Evolutionary conservation across 768 basidiomycete species (phyloP), one percentile per base, ranked within the genome.

Genomic region (Panaeolus papilionaceus): DNA sequence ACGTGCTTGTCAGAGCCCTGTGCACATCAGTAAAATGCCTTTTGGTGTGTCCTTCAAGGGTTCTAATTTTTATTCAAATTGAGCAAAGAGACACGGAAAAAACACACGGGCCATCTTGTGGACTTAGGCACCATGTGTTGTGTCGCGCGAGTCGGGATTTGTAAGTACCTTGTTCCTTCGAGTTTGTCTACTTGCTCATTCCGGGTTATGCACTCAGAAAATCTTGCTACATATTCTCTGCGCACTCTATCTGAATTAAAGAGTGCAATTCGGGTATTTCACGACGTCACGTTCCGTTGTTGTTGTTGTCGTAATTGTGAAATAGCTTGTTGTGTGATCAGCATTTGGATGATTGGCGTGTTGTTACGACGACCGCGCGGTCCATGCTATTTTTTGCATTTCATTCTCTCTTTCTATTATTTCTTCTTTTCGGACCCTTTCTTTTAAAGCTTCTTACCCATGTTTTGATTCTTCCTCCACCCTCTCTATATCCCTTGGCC

Each of bases 311-410:
- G 26, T n/a, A 18, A 58, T 58, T 58, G 54, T 33, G 28, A 51
- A 23, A 51, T 51, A 18, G 6, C 47, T 51, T 51, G 12, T 51
- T 51, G 47, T 51, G 26, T 58, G 54, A 58, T 33, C 54, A 49
- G 47, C 20, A 49, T 9, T 26, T 49, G n/a, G 47, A 3, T 37
- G 26, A 37, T 14, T 28, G 47, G 54, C 28, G 26, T 58, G 54
- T 58, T 58, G 54, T 58, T 58, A 58, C 54, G 54, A 58, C 54
- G 33, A 58, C 54, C 54, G 33, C 7, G 54, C 26, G 20, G 23
- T 20, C 20, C 47, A 23, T 51, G 20, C 28, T 28, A 51, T 58
- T 28, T 58, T 33, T 58, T 58, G 54, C 54, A 58, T 58, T 58
- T 58, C 12, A 0, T 23, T 51, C 26, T 51, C 26, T 23, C 33